Conservation (phyloP, 441 rosid species). For the Mallotus repandus region DNA sequence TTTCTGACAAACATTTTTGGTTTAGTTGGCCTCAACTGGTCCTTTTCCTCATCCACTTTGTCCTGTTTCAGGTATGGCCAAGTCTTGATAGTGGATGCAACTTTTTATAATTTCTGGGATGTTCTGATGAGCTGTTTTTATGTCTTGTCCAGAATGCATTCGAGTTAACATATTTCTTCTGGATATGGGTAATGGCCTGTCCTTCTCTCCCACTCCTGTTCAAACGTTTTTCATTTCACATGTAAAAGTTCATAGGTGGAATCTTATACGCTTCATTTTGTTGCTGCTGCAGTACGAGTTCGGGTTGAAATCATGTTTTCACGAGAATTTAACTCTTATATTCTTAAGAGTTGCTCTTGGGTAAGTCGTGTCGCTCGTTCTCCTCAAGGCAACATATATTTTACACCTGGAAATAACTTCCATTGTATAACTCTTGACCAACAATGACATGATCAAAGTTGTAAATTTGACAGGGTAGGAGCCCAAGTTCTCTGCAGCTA, state of each 20-base stretch:
- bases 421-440: too few species aligned
- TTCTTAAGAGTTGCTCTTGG: conserved; percentile 56
- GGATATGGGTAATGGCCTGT: conserved; percentile 71
- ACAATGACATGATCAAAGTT: background rate
- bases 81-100: background rate
- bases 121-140: conserved; percentile 10
- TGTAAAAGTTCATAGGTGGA: background rate
- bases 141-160: conserved; percentile 67
- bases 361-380: conserved; percentile 37
- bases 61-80: conserved; percentile 73
- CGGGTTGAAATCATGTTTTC: conserved; percentile 79
- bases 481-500: conserved; percentile 87
- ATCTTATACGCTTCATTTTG: conserved; percentile 11
- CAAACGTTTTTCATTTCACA: background rate
- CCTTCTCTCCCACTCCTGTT: background rate
- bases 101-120: background rate
- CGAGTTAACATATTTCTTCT: conserved; percentile 84
- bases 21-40: conserved; percentile 69
- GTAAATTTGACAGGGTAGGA: conserved; percentile 47
- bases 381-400: too few species aligned
- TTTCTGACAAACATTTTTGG: conserved; percentile 87
- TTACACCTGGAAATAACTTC: too few species aligned
- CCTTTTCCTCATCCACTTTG: conserved; percentile 85
- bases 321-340: conserved; percentile 47
- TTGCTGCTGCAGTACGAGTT: conserved; percentile 72